phyloP scores from a whole-genome alignment of 179 eudicot genomes.

The Corrigiola litoralis region DNA sequence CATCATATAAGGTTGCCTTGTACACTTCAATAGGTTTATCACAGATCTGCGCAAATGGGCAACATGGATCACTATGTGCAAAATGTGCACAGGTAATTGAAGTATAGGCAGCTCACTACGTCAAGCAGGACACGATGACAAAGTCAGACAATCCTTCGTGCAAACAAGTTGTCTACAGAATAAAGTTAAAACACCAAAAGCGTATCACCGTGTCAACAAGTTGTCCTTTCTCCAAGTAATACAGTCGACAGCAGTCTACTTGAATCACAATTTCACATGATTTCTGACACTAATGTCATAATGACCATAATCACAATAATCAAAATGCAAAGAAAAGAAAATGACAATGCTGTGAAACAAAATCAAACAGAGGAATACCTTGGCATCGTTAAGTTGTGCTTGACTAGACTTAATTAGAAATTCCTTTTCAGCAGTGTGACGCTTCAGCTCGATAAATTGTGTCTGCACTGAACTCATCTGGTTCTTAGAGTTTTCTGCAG shows the following conservation, averaged over 20 bases:
- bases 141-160: neutral
- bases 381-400: conserved; percentile 65
- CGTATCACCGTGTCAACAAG: neutral
- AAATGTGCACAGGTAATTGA: no score
- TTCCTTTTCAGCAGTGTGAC: conserved; percentile 55
- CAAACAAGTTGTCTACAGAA: neutral
- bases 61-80: no score
- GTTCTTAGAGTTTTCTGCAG: conserved; percentile 49
- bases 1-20: no score
- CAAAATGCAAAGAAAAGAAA: conserved; percentile 6
- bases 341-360: neutral
- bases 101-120: neutral
- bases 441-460: conserved; percentile 59
- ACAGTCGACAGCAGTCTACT: no score
- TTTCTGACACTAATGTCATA: no score
- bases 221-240: neutral
- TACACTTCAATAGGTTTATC: no score
- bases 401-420: conserved; percentile 55
- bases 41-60: no score
- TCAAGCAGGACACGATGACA: neutral
- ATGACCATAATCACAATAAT: no score
- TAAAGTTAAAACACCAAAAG: no score
- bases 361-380: conserved; percentile 33
- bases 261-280: no score
- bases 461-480: conserved; percentile 40